phyloP scores from a whole-genome alignment of 2,329 filamentous ascomycete species.

The Microdochium paspali region DNA sequence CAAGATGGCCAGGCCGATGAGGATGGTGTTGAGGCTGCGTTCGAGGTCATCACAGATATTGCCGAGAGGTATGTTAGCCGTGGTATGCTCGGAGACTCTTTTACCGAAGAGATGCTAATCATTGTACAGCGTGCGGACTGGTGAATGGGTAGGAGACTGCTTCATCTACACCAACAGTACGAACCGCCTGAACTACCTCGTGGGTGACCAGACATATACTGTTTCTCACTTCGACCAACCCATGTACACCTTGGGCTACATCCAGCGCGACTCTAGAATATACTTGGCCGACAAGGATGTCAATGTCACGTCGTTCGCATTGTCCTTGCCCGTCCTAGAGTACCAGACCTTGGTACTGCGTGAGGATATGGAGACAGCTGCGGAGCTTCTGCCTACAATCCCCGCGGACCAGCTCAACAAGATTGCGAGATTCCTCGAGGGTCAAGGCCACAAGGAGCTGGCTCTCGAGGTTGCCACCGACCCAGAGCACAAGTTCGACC shows the following conservation, averaged over 20 bases:
- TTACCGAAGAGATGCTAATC: constrained; percentile 10
- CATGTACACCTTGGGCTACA: constrained; percentile 92
- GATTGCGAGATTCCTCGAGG: constrained; percentile 93
- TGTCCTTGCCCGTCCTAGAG: constrained; percentile 88
- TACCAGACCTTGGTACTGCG: constrained; percentile 95
- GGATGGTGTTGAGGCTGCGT: constrained; percentile 90
- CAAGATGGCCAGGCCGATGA: constrained; percentile 71
- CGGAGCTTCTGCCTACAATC: constrained; percentile 74
- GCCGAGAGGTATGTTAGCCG: constrained; percentile 61
- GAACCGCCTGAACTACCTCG: constrained; percentile 94
- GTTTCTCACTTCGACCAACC: constrained; percentile 94
- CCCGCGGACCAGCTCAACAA: constrained; percentile 95
- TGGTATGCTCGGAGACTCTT: neutral
- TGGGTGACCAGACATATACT: constrained; percentile 96
- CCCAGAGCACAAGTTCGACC: constrained; percentile 90
- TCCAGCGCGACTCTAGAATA: constrained; percentile 87
- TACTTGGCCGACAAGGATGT: constrained; percentile 97
- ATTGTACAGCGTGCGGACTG: constrained; percentile 65
- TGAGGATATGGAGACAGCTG: constrained; percentile 84
- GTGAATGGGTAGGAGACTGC: constrained; percentile 97
- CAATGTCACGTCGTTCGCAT: constrained; percentile 76
- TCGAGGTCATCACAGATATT: constrained; percentile 93
- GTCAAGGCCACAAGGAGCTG: constrained; percentile 93
- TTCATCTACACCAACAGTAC: constrained; percentile 98
- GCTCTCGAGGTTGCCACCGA: constrained; percentile 92